These are phyloP conservation scores for Dioscorea cayenensis DNA, from an alignment of 116 monocot genomes.

Conservation along the genomic window DNA sequence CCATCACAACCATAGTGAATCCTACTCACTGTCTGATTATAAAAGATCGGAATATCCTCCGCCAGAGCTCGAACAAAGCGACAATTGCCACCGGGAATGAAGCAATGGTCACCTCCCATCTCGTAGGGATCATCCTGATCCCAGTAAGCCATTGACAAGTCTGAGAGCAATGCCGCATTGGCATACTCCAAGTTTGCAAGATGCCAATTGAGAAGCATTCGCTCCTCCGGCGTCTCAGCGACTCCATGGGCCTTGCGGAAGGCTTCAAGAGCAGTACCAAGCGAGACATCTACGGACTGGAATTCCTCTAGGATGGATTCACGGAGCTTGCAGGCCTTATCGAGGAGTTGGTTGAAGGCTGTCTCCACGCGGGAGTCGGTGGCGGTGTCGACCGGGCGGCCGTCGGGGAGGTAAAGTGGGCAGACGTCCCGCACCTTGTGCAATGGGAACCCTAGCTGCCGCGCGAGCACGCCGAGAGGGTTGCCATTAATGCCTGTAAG, in stretches of 20 bases:
- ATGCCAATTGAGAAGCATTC: constrained; percentile 96
- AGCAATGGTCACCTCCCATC: constrained; percentile 98
- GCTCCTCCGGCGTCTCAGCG: constrained; percentile 52
- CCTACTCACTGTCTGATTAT: constrained; percentile 46
- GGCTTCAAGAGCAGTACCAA: constrained; percentile 78
- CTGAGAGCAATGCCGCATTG: constrained; percentile 69
- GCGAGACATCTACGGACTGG: constrained; percentile 57
- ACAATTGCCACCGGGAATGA: constrained; percentile 87
- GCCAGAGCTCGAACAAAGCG: constrained; percentile 73
- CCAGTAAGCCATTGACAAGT: constrained; percentile 93
- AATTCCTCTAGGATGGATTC: constrained; percentile 57
- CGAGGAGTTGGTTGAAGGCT: constrained; percentile 78
- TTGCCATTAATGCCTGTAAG: constrained; percentile 94
- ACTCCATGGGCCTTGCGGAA: constrained; percentile 59
- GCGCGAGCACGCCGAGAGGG: constrained; percentile 71
- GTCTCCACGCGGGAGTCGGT: constrained; percentile 64
- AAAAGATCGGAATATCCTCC: constrained; percentile 67
- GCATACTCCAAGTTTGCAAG: constrained; percentile 97
- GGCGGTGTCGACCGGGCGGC: constrained; percentile 56
- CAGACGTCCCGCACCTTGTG: constrained; percentile 92
- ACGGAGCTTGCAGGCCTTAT: constrained; percentile 84
- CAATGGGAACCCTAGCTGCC: constrained; percentile 83
- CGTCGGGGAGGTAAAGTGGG: constrained; percentile 79
- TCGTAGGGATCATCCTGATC: constrained; percentile 99
- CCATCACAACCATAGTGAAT: constrained; percentile 85